Base-by-base conservation (phyloP, 208 protist species). In the Trypanosoma caninum region DNA sequence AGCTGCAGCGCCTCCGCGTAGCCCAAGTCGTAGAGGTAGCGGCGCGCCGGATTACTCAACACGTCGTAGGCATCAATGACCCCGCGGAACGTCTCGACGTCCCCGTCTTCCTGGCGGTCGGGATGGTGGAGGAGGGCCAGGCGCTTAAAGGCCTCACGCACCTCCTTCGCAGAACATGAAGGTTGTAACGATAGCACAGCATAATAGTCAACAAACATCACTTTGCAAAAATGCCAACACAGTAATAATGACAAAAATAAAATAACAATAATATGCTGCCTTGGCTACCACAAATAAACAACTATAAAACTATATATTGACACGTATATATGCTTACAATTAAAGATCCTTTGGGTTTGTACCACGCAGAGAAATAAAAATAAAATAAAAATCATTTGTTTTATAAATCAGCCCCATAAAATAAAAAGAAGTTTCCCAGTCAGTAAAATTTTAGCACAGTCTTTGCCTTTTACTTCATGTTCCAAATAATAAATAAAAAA, bases 191-290 rank as follows among this genome's bases (percentile, higher is more conserved):
- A 74, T 7, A 95, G 52, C 16, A 90, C 65, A 18, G 57, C 70
- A 48, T 95, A 95, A 40, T 93, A 95, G 53, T 95, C 85, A 50
- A 87, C 89, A 48, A 95, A 84, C 89, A 95, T 95, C 0, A 2
- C 28, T 25, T 28, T 34, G 13, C 6, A 10, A 14, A 11, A 50
- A 11, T 50, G 45, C 3, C 28, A 27, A 8, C 11, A 27, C 9
- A 3, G 14, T 27, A 31, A 4, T 27, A 31, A 27, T 50, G 2
- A 50, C 23, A 31, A 23, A n/a, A n/a, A n/a, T n/a, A n/a, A n/a
- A n/a, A n/a, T n/a, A n/a, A n/a, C n/a, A n/a, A n/a, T n/a, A n/a
- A n/a, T n/a, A n/a, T n/a, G n/a, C n/a, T n/a, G n/a, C n/a, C n/a
- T n/a, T n/a, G n/a, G n/a, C n/a, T n/a, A n/a, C n/a, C n/a, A n/a